A percentile compares a stretch with the other conserved stretches of the same genome.
These are phyloP conservation scores for Phialophora expanda DNA, from an alignment of 2,329 filamentous ascomycete species.

Conservation along the genomic window DNA sequence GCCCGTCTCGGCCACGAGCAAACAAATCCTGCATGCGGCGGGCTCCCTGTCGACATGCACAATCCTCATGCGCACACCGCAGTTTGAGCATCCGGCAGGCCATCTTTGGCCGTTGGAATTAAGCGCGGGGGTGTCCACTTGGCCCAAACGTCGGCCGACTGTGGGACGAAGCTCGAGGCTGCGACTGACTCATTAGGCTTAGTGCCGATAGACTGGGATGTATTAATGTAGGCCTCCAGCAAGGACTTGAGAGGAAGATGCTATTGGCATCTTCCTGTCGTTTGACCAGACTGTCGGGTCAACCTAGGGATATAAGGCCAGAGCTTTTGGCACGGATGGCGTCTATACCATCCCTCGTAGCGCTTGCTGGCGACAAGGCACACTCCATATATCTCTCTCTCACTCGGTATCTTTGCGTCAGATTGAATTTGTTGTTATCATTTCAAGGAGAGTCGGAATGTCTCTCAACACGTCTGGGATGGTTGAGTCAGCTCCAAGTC, in stretches of 20 bases:
- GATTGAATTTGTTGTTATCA: not conserved
- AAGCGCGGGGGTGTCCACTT: not conserved
- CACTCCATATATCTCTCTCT: conserved; percentile 2
- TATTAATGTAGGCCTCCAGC: not conserved
- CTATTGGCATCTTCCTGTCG: not conserved
- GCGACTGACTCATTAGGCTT: conserved; percentile 4
- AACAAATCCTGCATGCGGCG: not conserved
- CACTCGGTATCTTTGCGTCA: not conserved
- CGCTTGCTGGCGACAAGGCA: not conserved
- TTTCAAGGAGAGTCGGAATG: not conserved
- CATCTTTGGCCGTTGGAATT: not conserved
- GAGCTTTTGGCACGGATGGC: conserved; percentile 13
- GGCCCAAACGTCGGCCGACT: conserved; percentile 4
- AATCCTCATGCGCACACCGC: not conserved
- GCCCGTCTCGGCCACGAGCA: not conserved
- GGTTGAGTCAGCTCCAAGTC: not conserved
- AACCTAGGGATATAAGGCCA: conserved; percentile 17
- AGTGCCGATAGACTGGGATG: not conserved
- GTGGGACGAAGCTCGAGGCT: not conserved
- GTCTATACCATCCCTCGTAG: conserved; percentile 5
- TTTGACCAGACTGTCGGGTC: conserved; percentile 25
- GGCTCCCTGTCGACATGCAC: not conserved
- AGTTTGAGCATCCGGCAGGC: not conserved
- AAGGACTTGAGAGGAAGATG: not conserved
- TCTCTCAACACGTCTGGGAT: not conserved